Conservation (phyloP, 805 yeast genomes). For the Kodamaea hsintzibuensis region DNA sequence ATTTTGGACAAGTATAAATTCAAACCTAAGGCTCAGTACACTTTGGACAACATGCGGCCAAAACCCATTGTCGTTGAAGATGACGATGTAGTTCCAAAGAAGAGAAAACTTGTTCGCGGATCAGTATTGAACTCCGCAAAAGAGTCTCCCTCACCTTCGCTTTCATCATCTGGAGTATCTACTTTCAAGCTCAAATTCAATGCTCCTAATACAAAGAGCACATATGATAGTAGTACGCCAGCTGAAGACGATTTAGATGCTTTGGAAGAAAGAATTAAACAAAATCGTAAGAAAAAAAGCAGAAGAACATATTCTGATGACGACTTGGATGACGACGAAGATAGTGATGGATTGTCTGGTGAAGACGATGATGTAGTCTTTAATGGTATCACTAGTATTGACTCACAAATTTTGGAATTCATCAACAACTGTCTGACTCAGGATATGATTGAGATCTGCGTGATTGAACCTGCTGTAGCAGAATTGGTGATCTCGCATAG, state of each 20-base stretch:
- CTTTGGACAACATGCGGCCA: conserved; percentile 22
- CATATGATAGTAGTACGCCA: conserved; percentile 10
- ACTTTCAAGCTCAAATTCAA: conserved; percentile 4
- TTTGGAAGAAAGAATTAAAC: conserved; percentile 39
- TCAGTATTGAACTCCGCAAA: conserved; percentile 14
- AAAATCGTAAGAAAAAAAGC: conserved; percentile 24
- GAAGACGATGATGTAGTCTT: conserved; percentile 40
- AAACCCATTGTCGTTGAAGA: conserved; percentile 13
- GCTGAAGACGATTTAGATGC: conserved; percentile 38
- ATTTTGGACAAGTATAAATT: conserved; percentile 43
- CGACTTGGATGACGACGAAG: conserved; percentile 44
- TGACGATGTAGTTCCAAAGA: conserved; percentile 22
- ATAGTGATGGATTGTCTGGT: conserved; percentile 48
- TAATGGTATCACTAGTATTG: conserved; percentile 49
- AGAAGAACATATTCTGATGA: conserved; percentile 31
- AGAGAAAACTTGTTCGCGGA: conserved; percentile 39
- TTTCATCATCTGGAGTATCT: not conserved
- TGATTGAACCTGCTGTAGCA: conserved; percentile 67
- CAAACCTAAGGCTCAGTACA: conserved; percentile 33
- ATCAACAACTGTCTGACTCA: conserved; percentile 73
- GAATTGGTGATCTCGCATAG: conserved; percentile 61
- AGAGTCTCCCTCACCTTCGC: not conserved
- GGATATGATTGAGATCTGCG: conserved; percentile 80
- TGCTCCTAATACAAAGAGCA: conserved; percentile 2
- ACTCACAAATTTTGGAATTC: conserved; percentile 68